These are phyloP conservation scores for Monilinia polystroma DNA, from an alignment of 2,329 filamentous ascomycete genomes.

Conservation along the genomic window DNA sequence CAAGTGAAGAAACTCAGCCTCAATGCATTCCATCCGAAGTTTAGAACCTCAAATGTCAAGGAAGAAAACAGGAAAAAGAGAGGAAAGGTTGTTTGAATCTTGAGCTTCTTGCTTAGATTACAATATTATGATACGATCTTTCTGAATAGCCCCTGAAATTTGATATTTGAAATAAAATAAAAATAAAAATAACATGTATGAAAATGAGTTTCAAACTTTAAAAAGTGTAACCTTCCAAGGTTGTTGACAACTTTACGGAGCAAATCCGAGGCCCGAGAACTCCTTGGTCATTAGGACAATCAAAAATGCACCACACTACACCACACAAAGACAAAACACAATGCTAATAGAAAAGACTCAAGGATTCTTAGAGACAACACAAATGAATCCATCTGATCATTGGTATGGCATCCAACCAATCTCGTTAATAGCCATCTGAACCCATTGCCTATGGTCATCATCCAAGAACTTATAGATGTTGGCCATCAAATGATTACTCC, in stretches of 20 bases:
- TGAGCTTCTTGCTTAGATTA: background rate
- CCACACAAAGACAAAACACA: background rate
- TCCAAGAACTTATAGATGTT: constrained; percentile 39
- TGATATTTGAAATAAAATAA: background rate
- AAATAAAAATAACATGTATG: background rate
- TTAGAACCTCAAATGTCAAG: background rate
- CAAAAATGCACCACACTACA: no score
- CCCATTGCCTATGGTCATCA: constrained; percentile 40
- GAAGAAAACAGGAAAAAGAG: background rate
- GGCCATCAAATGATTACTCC: constrained; percentile 39
- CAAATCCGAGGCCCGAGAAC: background rate
- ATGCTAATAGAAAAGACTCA: background rate
- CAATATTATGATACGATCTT: background rate
- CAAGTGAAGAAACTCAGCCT: background rate
- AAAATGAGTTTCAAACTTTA: background rate
- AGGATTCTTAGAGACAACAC: background rate
- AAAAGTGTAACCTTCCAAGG: background rate
- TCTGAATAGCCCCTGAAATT: background rate
- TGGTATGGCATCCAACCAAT: constrained; percentile 27
- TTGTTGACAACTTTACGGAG: no score
- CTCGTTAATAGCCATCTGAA: constrained; percentile 34
- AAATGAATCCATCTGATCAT: background rate
- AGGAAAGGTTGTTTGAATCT: background rate
- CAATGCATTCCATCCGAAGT: background rate
- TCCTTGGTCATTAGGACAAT: background rate